Conservation (phyloP, 805 yeast genomes). For the Brettanomyces anomalus region DNA sequence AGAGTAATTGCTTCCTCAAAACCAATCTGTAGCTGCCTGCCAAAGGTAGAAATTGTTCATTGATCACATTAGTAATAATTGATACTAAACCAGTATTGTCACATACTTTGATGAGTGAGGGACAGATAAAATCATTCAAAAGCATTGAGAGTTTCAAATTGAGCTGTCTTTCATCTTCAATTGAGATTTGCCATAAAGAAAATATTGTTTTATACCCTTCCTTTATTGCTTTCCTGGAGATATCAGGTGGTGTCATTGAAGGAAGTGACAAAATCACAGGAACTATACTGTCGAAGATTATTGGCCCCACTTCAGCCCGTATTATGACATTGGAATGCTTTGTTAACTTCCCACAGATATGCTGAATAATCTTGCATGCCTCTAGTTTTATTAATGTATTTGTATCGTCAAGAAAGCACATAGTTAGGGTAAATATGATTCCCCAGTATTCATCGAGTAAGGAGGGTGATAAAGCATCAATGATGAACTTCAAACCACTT, state of each 20-base stretch:
- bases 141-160: conserved; percentile 12
- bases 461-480: not conserved
- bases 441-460: conserved; percentile 18
- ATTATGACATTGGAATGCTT: conserved; percentile 12
- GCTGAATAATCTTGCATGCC: conserved; percentile 10
- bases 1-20: conserved; percentile 13
- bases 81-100: conserved; percentile 17
- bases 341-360: conserved; percentile 6
- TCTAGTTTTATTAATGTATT: conserved; percentile 17
- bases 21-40: conserved; percentile 14
- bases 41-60: conserved; percentile 6
- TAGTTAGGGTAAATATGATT: conserved; percentile 17
- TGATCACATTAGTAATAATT: conserved; percentile 9
- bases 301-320: conserved; percentile 14
- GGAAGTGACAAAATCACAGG: conserved; percentile 24
- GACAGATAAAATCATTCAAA: conserved; percentile 19
- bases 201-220: conserved; percentile 16
- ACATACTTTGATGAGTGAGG: conserved; percentile 17
- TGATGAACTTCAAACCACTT: not conserved
- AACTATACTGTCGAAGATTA: conserved; percentile 16
- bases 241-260: conserved; percentile 17
- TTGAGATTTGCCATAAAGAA: conserved; percentile 5
- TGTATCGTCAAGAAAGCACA: conserved; percentile 22
- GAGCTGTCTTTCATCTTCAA: conserved; percentile 4
- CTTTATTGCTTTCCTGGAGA: conserved; percentile 14